Percentiles rank a stretch among this genome's conserved stretches.
These are phyloP conservation scores for Oryza meridionalis DNA, from an alignment of 176 grass and related monocot genomes.

Conservation along the genomic window DNA sequence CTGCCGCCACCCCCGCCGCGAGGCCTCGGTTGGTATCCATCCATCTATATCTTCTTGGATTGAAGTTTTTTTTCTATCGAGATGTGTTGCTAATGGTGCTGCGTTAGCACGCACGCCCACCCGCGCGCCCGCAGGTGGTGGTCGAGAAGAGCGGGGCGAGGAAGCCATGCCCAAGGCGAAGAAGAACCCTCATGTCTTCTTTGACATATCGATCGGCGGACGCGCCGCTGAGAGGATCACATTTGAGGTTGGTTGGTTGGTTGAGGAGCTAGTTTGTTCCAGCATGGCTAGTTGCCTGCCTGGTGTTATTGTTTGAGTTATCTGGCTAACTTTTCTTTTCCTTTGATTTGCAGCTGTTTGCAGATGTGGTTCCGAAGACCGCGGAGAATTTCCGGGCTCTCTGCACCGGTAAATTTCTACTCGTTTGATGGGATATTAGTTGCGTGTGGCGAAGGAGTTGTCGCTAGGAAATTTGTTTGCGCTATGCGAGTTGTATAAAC, in stretches of 20 bases:
- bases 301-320: not conserved
- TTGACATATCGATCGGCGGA: slow-evolving; percentile 64
- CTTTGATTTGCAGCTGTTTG: slow-evolving; percentile 58
- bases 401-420: slow-evolving; percentile 63
- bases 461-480: not conserved
- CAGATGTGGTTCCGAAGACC: slow-evolving; percentile 65
- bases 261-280: not conserved
- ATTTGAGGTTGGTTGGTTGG: slow-evolving; percentile 57
- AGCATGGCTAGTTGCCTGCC: not conserved
- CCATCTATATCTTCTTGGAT: not conserved
- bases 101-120: not conserved
- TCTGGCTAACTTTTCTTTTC: slow-evolving; percentile 10
- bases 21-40: not conserved
- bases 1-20: too few relatives aligned
- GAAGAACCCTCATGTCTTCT: slow-evolving; percentile 68
- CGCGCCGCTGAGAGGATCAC: slow-evolving; percentile 47
- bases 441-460: not conserved
- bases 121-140: slow-evolving; percentile 34
- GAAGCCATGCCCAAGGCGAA: slow-evolving; percentile 53
- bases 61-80: not conserved
- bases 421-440: not conserved
- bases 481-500: not conserved
- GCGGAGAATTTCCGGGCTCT: slow-evolving; percentile 80
- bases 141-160: not conserved
- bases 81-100: slow-evolving; percentile 27